Conservation (phyloP, 768 basidiomycete genomes). For the Suillus placidus region DNA sequence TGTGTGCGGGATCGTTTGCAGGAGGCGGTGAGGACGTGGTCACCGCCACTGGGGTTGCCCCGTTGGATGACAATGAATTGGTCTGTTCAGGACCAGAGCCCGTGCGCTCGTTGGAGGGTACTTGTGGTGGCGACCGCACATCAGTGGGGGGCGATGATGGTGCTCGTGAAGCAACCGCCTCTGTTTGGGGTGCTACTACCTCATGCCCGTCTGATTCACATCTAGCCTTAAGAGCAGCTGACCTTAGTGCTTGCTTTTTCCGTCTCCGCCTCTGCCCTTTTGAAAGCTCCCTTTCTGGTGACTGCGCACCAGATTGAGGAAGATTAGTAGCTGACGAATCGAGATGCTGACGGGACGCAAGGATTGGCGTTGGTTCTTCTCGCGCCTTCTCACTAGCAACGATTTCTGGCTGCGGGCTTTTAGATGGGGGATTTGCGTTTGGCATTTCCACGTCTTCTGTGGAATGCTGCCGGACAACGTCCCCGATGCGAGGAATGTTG, state of each 20-base stretch:
- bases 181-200: background rate
- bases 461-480: conserved; percentile 15
- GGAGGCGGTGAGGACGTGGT: background rate
- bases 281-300: background rate
- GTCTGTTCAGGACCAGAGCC: background rate
- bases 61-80: background rate
- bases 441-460: background rate
- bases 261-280: background rate
- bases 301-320: background rate
- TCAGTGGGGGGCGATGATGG: background rate
- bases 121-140: background rate
- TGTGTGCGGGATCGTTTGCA: background rate
- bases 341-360: background rate
- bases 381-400: too few species aligned
- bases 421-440: background rate
- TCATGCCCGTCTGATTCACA: background rate
- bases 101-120: background rate
- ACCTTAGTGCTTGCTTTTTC: background rate
- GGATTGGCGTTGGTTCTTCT: background rate
- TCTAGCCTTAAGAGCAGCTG: background rate
- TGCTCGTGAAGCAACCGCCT: background rate
- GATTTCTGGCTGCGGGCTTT: background rate
- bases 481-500: conserved; percentile 17
- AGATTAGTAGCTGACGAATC: background rate
- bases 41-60: background rate